Evolutionary conservation across 2,329 filamentous ascomycete genomes (phyloP), one percentile per base, ranked within the genome.

Genomic region (Apiospora marii): DNA sequence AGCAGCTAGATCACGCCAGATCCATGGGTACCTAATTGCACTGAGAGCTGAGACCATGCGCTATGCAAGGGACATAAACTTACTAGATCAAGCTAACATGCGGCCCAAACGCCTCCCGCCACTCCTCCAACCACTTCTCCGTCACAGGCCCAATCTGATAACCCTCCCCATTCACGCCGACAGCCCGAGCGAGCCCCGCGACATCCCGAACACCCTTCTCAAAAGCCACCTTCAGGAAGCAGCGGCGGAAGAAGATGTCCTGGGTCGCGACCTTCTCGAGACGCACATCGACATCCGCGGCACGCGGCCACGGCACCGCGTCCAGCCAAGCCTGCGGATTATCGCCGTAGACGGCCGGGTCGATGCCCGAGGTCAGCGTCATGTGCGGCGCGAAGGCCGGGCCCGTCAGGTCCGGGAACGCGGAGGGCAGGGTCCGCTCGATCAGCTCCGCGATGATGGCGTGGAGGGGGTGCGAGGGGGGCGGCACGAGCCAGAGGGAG

Each of bases 21-120:
- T 13, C 8, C 51, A 12, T 58, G 14, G 24, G 51, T 16, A 16
- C 19, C 13, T 43, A 13, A 43, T 5, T 43, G 12, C 41, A 43
- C 41, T n/a, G n/a, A n/a, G n/a, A n/a, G n/a, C n/a, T n/a, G n/a
- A n/a, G n/a, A n/a, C n/a, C n/a, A n/a, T n/a, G n/a, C n/a, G n/a
- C n/a, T n/a, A n/a, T n/a, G n/a, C n/a, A n/a, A n/a, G n/a, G n/a
- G n/a, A n/a, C n/a, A n/a, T n/a, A n/a, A 6, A 80, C 80, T 77
- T 71, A 81, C 80, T 82, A 82, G 51, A 81, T 76, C 74, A 82
- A 71, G 70, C 80, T 81, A 37, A 81, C 75, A 74, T 82, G 80
- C 37, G 80, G 79, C 46, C 78, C 80, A 72, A 76, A 82, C 8
- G 73, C 76, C 70, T 48, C 41, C 24, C 68, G 71, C 80, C 80